Base-by-base conservation (phyloP, 208 protist genomes). In the Jaenimonas drosophilae region DNA sequence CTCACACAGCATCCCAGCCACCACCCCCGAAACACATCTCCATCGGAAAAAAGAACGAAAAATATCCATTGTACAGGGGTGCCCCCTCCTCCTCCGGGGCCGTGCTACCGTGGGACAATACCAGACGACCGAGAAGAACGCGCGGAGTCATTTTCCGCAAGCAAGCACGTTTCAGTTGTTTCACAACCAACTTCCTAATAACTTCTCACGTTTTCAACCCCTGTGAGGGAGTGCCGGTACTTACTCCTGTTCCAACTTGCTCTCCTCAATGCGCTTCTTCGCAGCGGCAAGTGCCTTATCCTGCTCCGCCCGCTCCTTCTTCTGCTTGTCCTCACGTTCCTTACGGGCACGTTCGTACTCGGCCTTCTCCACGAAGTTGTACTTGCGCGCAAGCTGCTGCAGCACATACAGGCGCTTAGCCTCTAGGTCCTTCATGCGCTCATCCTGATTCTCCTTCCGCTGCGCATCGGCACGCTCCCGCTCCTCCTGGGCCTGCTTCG, bases 371-470 rank as follows among this genome's bases (percentile, higher is more conserved):
- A 78, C 70, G 19, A 73, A 67, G 48, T 69, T 56, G 56, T 78
- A 73, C 47, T 80, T 68, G 56, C 72, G 60, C 57, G 80, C 61
- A 20, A 77, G 69, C 37, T 62, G 44, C 59, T 71, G 56, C 33
- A 73, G 41, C 28, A 76, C 71, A 19, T 42, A 38, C 25, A 51
- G 50, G 5, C 34, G 70, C 56, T 82, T 75, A 49, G 63, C 66
- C 46, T 77, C 72, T 12, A 76, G 30, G 42, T 66, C 52, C 33
- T 21, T 24, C 39, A 76, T 65, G 50, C 64, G 44, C 37, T 58
- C 62, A 51, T 87, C 77, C 37, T 73, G 60, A 32, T 40, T 52
- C 36, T 61, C 55, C 45, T 66, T 63, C 4, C 33, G 60, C 57
- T 68, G 59, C 52, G 54, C 54, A 45, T 76, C 64, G 27, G 55